Evolutionary conservation across 2,329 filamentous ascomycete species (phyloP).

Genomic region (Aaosphaeria arxii): DNA sequence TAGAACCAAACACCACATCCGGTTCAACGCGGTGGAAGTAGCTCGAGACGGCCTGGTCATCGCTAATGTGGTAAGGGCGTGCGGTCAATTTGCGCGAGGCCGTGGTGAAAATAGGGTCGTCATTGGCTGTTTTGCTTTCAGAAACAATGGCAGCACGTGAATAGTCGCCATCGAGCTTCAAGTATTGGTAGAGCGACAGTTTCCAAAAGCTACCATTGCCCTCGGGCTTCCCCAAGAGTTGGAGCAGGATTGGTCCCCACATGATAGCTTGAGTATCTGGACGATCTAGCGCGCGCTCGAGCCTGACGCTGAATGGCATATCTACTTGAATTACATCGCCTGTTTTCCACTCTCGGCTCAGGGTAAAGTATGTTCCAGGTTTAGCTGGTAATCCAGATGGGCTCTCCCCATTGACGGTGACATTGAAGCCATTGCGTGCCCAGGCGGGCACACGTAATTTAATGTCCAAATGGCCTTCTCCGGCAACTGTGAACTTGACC

Average conservation of each 20-base stretch:
- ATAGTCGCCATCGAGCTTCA: conserved; percentile 12
- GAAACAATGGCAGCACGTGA: conserved; percentile 3
- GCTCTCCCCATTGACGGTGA: conserved; percentile 43
- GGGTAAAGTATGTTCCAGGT: conserved; percentile 38
- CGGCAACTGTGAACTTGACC: conserved; percentile 38
- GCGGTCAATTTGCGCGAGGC: conserved; percentile 1
- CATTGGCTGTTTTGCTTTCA: conserved; percentile 1
- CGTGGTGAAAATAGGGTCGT: conserved; percentile 8
- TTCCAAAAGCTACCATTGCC: conserved; percentile 1
- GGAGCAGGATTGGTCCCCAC: conserved; percentile 10
- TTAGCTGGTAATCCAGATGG: conserved; percentile 13
- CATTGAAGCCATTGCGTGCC: conserved; percentile 36
- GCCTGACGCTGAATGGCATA: conserved; percentile 10
- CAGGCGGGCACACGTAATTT: conserved; percentile 49
- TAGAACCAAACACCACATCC: conserved; percentile 6
- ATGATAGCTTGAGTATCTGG: conserved; percentile 10
- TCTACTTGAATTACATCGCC: conserved; percentile 8
- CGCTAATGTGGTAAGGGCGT: conserved; percentile 10
- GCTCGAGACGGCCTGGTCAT: conserved; percentile 3
- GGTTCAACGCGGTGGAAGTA: conserved; percentile 13
- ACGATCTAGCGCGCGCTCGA: conserved; percentile 10
- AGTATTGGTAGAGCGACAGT: conserved; percentile 9
- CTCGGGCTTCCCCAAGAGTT: conserved; percentile 6
- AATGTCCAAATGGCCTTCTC: conserved; percentile 33
- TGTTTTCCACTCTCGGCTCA: conserved; percentile 9